phyloP scores from a whole-genome alignment of 345 rosid genomes.

The Raphanus raphanistrum region DNA sequence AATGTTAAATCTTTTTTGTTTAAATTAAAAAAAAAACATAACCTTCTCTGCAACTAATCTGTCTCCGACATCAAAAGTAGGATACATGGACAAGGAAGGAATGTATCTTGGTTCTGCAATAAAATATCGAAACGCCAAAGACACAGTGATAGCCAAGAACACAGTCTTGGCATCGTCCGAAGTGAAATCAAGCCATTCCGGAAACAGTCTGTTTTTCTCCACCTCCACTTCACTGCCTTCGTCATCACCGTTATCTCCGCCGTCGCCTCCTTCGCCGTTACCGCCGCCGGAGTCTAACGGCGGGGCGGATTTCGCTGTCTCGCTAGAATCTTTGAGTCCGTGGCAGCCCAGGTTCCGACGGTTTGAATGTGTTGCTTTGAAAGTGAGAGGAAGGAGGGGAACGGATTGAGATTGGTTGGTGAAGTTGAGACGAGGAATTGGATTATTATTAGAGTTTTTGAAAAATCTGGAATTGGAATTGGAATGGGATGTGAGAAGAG shows the following conservation, averaged over 20 bases:
- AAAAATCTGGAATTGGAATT: slow-evolving; percentile 12
- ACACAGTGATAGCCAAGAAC: slow-evolving; percentile 65
- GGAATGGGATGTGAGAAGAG: slow-evolving; percentile 38
- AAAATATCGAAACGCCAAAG: slow-evolving; percentile 77
- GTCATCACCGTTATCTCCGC: slow-evolving; percentile 44
- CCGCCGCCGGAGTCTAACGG: slow-evolving; percentile 36
- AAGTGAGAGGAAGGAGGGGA: neutral
- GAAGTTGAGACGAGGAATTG: neutral
- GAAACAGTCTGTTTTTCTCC: slow-evolving; percentile 51
- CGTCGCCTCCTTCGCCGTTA: slow-evolving; percentile 45
- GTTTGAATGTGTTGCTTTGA: slow-evolving; percentile 6
- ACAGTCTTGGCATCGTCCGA: slow-evolving; percentile 85
- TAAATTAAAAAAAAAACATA: slow-evolving; percentile 11
- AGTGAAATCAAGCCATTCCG: slow-evolving; percentile 74
- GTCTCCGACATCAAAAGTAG: slow-evolving; percentile 95
- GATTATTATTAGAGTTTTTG: slow-evolving; percentile 18
- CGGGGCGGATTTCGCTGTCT: slow-evolving; percentile 46
- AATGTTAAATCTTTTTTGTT: too few relatives aligned
- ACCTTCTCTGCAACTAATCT: slow-evolving; percentile 96
- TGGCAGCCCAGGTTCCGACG: slow-evolving; percentile 33
- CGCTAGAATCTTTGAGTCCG: slow-evolving; percentile 57
- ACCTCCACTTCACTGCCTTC: slow-evolving; percentile 51
- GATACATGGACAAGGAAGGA: slow-evolving; percentile 99
- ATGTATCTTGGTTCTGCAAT: slow-evolving; percentile 94
- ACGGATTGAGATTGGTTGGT: neutral